Conservation (phyloP, 768 basidiomycete genomes). For the Lentinula guzmanii region DNA sequence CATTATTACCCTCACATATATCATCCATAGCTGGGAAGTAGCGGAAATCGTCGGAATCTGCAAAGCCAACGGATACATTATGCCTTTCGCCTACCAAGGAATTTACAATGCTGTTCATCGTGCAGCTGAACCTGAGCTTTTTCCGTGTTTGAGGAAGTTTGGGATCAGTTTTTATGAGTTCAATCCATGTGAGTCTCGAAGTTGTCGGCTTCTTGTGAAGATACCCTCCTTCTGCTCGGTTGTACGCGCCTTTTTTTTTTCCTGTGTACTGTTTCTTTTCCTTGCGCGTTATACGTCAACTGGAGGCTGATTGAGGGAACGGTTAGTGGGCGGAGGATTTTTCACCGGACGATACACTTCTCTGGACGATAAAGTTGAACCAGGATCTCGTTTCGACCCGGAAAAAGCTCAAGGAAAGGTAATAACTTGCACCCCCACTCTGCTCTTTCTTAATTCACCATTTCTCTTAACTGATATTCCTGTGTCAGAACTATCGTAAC, state of each 20-base stretch:
- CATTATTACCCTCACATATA: background rate
- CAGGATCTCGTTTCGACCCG: constrained; percentile 55
- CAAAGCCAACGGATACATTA: constrained; percentile 46
- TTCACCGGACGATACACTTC: constrained; percentile 49
- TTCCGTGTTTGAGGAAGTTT: constrained; percentile 53
- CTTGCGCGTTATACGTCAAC: background rate
- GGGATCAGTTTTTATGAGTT: constrained; percentile 52
- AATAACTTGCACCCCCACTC: background rate
- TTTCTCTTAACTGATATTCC: background rate
- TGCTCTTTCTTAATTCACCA: background rate
- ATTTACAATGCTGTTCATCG: constrained; percentile 38
- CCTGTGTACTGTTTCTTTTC: background rate
- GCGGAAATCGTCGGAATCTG: constrained; percentile 58
- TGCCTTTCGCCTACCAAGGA: constrained; percentile 55
- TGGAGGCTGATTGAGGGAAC: background rate
- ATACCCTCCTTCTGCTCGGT: no score
- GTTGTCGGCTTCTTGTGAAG: background rate
- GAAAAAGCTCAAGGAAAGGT: constrained; percentile 40
- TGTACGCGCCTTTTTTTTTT: background rate
- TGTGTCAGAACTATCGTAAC: constrained; percentile 27
- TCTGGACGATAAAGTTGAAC: constrained; percentile 32
- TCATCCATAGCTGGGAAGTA: constrained; percentile 44
- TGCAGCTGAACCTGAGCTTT: constrained; percentile 35
- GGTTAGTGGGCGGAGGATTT: constrained; percentile 50
- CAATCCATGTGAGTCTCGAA: constrained; percentile 42